Evolutionary conservation across 169 alveolate genomes (phyloP).

Genomic region (Cryptosporidium muris): DNA sequence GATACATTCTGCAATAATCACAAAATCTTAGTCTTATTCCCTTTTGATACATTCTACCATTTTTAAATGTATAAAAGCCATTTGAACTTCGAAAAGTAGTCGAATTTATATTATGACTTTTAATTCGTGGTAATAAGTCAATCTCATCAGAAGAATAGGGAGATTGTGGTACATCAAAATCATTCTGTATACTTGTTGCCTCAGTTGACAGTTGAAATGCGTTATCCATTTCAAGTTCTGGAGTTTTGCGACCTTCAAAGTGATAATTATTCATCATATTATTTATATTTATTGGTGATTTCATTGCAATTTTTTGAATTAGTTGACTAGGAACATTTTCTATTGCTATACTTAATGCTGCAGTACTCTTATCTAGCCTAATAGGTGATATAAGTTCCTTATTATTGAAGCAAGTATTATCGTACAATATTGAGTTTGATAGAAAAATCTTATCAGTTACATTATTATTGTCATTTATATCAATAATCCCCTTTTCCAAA

Average conservation of each 20-base stretch:
- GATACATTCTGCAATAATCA: slow-evolving; percentile 79
- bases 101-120: neutral
- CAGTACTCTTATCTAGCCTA: slow-evolving; percentile 64
- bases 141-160: slow-evolving; percentile 68
- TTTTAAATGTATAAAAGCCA: slow-evolving; percentile 57
- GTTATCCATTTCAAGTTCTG: neutral
- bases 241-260: slow-evolving; percentile 1
- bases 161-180: slow-evolving; percentile 37
- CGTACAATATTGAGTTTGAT: slow-evolving; percentile 11
- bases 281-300: neutral
- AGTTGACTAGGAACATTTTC: slow-evolving; percentile 63
- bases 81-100: slow-evolving; percentile 44
- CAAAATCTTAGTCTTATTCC: slow-evolving; percentile 78
- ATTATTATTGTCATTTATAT: neutral
- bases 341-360: slow-evolving; percentile 44
- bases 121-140: slow-evolving; percentile 31
- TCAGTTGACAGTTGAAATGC: neutral
- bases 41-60: slow-evolving; percentile 63
- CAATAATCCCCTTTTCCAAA: neutral
- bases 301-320: neutral
- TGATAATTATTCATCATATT: neutral
- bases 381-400: slow-evolving; percentile 43
- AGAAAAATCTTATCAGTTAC: neutral
- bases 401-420: neutral
- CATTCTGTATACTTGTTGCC: neutral